These are phyloP conservation scores for Helichrysum umbraculigerum DNA, from an alignment of 129 eudicot species.

Conservation along the genomic window DNA sequence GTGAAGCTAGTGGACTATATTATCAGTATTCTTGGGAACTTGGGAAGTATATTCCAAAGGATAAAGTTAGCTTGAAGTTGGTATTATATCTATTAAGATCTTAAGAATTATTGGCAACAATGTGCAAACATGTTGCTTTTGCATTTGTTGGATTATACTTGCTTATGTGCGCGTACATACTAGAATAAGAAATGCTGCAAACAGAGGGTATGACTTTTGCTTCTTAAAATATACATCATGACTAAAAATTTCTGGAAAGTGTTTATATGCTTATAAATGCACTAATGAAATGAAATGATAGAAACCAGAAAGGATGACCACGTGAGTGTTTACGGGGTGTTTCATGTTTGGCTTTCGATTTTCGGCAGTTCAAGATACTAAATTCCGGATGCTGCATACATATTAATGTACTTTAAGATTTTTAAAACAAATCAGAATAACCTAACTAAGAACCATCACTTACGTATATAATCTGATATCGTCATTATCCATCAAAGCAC, in stretches of 20 bases:
- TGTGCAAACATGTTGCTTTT: conserved; percentile 10
- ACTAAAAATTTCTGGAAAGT: not conserved
- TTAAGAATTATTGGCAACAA: not conserved
- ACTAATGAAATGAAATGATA: not conserved
- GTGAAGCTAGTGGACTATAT: not conserved
- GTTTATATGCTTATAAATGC: conserved; percentile 2
- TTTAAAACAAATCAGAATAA: not conserved
- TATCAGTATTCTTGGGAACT: not conserved
- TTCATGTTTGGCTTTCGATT: not conserved
- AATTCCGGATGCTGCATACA: not conserved
- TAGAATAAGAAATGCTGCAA: not conserved
- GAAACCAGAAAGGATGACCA: conserved; percentile 8
- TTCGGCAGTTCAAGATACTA: conserved; percentile 13
- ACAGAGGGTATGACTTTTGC: not conserved
- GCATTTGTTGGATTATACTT: not conserved
- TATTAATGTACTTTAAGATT: not conserved
- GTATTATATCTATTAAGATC: conserved; percentile 2
- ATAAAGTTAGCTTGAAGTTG: conserved; percentile 1
- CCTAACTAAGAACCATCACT: conserved; percentile 5
- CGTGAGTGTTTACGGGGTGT: not conserved
- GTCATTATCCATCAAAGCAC: conserved; percentile 1
- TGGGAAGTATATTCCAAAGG: not conserved
- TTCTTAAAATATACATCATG: not conserved
- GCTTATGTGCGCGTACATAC: conserved; percentile 4
- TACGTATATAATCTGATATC: not conserved